Conservation (phyloP, 2,329 filamentous ascomycete species). For the Fusarium sp. region DNA sequence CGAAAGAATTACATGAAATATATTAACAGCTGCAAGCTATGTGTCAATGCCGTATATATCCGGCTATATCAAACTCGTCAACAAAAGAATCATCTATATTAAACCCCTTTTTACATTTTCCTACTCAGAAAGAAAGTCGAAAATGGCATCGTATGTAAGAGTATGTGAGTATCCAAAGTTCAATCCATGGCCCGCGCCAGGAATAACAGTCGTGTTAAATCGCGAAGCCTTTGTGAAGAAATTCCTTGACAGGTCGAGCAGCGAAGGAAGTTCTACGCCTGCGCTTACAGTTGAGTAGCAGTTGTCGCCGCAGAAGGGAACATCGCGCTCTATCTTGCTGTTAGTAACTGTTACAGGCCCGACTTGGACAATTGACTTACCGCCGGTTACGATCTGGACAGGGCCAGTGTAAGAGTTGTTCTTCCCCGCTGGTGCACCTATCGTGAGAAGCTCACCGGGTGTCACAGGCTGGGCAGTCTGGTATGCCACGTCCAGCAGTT, state of each 20-base stretch:
- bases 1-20: neutral
- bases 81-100: neutral
- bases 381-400: constrained; percentile 70
- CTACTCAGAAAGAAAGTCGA: constrained; percentile 53
- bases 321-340: constrained; percentile 57
- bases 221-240: constrained; percentile 60
- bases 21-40: constrained; percentile 12
- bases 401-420: constrained; percentile 64
- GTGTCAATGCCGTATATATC: neutral
- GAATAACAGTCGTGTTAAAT: constrained; percentile 68
- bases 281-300: constrained; percentile 62
- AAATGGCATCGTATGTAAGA: constrained; percentile 54
- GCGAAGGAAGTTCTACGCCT: constrained; percentile 53
- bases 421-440: constrained; percentile 56
- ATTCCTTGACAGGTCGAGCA: constrained; percentile 59
- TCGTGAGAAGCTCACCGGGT: constrained; percentile 69
- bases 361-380: constrained; percentile 48
- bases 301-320: constrained; percentile 73
- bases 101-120: neutral
- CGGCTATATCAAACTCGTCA: neutral
- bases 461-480: constrained; percentile 68
- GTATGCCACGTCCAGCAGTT: constrained; percentile 62
- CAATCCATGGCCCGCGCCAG: constrained; percentile 64
- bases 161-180: constrained; percentile 60
- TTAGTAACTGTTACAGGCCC: constrained; percentile 20